phyloP scores from a whole-genome alignment of 2,329 filamentous ascomycete genomes.

The Colletotrichum sidae region DNA sequence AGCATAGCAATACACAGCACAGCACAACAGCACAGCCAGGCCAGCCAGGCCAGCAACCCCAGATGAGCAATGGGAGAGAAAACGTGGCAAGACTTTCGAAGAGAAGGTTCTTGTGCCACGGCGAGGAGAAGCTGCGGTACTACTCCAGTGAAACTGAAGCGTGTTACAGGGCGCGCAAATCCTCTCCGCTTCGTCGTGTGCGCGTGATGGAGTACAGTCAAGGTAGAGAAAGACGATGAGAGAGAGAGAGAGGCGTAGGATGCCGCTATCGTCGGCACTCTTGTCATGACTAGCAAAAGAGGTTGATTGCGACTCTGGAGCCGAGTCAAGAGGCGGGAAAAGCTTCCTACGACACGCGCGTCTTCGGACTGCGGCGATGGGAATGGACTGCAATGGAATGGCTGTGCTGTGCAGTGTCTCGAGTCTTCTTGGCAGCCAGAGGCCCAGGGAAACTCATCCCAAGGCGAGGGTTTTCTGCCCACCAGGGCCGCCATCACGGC shows the following conservation, averaged over 20 bases:
- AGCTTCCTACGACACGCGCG: conserved; percentile 11
- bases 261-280: background rate
- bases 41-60: background rate
- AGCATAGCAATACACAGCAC: background rate
- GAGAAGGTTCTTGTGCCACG: background rate
- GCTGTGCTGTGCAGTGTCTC: too few relatives aligned
- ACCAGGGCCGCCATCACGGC: too few relatives aligned
- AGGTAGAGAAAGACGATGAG: too few relatives aligned
- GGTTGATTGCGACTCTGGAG: background rate
- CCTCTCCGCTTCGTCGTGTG: background rate
- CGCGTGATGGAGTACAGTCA: background rate
- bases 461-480: conserved; percentile 3
- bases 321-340: conserved; percentile 24
- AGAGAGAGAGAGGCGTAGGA: too few relatives aligned
- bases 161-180: conserved; percentile 16
- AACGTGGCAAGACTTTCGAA: background rate
- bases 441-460: too few relatives aligned
- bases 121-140: conserved; percentile 12
- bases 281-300: conserved; percentile 21
- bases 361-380: conserved; percentile 1
- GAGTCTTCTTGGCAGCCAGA: too few relatives aligned
- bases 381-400: too few relatives aligned
- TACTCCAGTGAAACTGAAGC: conserved; percentile 24
- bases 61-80: background rate
- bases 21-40: background rate